Evolutionary conservation across 2,329 filamentous ascomycete genomes (phyloP).

Genomic region (Didymellaceae sp.): DNA sequence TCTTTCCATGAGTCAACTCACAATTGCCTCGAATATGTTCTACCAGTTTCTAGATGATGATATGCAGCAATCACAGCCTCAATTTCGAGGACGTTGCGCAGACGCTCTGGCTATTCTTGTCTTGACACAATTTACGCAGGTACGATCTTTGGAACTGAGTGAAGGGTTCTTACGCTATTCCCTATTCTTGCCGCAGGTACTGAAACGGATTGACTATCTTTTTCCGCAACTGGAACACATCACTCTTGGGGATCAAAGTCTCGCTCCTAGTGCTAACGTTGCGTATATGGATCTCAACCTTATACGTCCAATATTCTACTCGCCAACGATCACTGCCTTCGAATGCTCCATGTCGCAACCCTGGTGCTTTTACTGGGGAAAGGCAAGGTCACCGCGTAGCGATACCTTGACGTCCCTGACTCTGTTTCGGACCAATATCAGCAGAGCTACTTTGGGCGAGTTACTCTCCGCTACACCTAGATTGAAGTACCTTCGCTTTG

Average conservation of each 20-base stretch:
- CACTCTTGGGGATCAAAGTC: slow-evolving; percentile 25
- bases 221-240: slow-evolving; percentile 29
- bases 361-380: slow-evolving; percentile 30
- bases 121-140: slow-evolving; percentile 26
- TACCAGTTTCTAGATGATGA: slow-evolving; percentile 32
- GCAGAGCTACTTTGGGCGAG: slow-evolving; percentile 24
- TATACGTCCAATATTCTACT: slow-evolving; percentile 34
- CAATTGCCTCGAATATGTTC: slow-evolving; percentile 30
- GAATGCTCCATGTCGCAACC: slow-evolving; percentile 34
- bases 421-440: slow-evolving; percentile 34
- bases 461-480: slow-evolving; percentile 29
- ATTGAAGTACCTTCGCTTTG: slow-evolving; percentile 26
- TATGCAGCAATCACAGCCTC: slow-evolving; percentile 29
- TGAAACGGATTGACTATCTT: slow-evolving; percentile 28
- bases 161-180: slow-evolving; percentile 36
- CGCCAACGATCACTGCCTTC: slow-evolving; percentile 24
- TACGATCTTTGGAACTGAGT: slow-evolving; percentile 28
- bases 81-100: slow-evolving; percentile 28
- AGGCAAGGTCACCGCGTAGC: slow-evolving; percentile 21
- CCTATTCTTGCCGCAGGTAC: slow-evolving; percentile 33
- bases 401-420: slow-evolving; percentile 25
- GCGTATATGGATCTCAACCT: slow-evolving; percentile 35
- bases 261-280: slow-evolving; percentile 18
- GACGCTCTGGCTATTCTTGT: slow-evolving; percentile 32
- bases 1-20: slow-evolving; percentile 24